Base-by-base conservation (phyloP, 2,329 filamentous ascomycete species). In the Talaromyces amestolkiae region DNA sequence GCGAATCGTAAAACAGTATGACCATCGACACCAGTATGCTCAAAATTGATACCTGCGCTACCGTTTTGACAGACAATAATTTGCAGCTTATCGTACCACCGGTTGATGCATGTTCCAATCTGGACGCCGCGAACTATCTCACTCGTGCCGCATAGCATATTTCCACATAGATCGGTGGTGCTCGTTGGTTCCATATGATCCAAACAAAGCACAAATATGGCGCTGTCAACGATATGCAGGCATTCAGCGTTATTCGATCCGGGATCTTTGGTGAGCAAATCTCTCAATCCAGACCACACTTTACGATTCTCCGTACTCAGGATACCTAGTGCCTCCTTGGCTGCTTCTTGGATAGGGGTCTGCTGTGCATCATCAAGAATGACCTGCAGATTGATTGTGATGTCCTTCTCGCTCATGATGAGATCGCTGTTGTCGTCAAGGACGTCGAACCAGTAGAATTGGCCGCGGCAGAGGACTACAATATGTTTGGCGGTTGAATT, bases 61-160 rank as follows among this genome's bases (percentile, higher is more conserved):
- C 95, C 95, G 78, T 98, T 99, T 81, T 97, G 96, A 84, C 95
- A 98, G 60, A 99, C 95, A 63, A 99, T 98, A 68, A 99, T 97
- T 76, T 99, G 95, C 58, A 99, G 84, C 81, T 99, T 99, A 80
- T 99, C 95, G 74, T 99, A 99, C 95, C 95, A 99, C 68, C 95
- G 86, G 78, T 99, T 99, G 15, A 94, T 97, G 80, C 95, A 99
- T 1, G 95, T 98, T 35, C 95, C 95, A 53, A 97, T 93, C 79
- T 99, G 95, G 1, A 99, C 91, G 4, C 95, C 95, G 74, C 90
- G 91, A 73, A 96, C 91, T 13, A 98, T 89, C 73, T 95, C 89
- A 71, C 90, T 97, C 0, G 93, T 96, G 53, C 95, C 95, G 73
- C 95, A 98, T 13, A 99, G 90, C 94, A 99, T 98, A 77, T 98